Evolutionary conservation across 176 grass and related monocot species (phyloP).

Genomic region (Luzula sylvatica): DNA sequence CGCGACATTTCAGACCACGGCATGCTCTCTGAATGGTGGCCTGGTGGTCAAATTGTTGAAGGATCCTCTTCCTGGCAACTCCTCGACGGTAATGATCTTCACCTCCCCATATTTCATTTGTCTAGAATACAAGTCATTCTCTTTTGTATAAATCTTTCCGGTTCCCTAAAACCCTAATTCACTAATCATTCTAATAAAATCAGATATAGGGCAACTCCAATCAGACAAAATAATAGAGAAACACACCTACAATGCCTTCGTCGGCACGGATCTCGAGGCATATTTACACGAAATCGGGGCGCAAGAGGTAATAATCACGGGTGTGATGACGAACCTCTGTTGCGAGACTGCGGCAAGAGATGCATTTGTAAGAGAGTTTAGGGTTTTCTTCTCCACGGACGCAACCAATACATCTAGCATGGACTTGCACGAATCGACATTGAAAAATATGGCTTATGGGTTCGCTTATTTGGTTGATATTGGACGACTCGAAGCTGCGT

Average conservation of each 20-base stretch:
- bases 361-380: constrained; percentile 55
- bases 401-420: constrained; percentile 37
- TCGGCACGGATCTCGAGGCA: constrained; percentile 35
- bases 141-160: too few species aligned
- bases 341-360: constrained; percentile 71
- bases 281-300: constrained; percentile 27
- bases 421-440: constrained; percentile 48
- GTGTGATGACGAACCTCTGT: constrained; percentile 78
- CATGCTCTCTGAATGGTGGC: constrained; percentile 58
- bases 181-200: too few species aligned
- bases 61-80: constrained; percentile 44
- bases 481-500: constrained; percentile 29
- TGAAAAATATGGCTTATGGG: constrained; percentile 52
- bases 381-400: constrained; percentile 77
- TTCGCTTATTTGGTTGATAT: constrained; percentile 60
- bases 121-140: too few species aligned
- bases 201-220: background rate
- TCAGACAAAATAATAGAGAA: constrained; percentile 49
- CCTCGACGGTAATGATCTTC: constrained; percentile 19
- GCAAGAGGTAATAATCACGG: constrained; percentile 51
- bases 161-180: too few species aligned
- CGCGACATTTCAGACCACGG: constrained; percentile 9
- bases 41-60: constrained; percentile 36
- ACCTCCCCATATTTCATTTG: too few species aligned
- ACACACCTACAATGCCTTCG: constrained; percentile 56